A percentile compares a stretch with the other conserved stretches of the same genome.
These are phyloP conservation scores for Penicillium sp. DNA, from an alignment of 2,329 filamentous ascomycete genomes.

Conservation along the genomic window DNA sequence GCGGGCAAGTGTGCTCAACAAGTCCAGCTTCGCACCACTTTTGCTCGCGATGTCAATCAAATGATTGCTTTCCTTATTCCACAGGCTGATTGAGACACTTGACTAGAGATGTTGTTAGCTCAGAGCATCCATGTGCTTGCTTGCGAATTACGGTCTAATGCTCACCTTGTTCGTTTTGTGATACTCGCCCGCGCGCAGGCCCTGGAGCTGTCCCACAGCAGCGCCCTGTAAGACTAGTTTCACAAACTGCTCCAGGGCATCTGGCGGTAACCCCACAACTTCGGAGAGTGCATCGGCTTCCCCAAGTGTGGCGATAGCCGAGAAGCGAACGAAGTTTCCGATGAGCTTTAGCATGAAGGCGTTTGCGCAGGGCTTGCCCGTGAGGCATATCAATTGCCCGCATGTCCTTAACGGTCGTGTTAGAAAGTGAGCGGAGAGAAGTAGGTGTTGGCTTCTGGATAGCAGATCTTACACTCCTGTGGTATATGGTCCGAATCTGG, in stretches of 20 bases:
- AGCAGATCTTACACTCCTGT: background rate
- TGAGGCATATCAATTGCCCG: background rate
- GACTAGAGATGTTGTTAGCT: background rate
- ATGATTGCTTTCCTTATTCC: background rate
- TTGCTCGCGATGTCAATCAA: background rate
- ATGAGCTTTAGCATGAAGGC: background rate
- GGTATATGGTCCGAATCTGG: background rate
- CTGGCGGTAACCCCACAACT: background rate
- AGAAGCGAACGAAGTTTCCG: constrained; percentile 3
- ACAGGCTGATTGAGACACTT: background rate
- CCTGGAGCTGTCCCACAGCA: background rate
- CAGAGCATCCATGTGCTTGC: too few species aligned
- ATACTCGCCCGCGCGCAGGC: background rate
- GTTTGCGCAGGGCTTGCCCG: background rate
- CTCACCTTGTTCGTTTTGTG: background rate
- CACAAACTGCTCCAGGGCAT: background rate
- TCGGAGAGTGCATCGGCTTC: background rate
- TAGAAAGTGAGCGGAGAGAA: background rate
- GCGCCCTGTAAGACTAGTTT: background rate
- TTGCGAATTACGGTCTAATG: too few species aligned
- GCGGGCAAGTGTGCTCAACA: background rate
- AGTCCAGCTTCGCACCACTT: background rate
- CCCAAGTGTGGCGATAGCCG: background rate
- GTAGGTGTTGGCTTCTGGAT: too few species aligned
- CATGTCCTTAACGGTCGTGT: background rate